phyloP scores from a whole-genome alignment of 345 rosid species.

The Syzygium oleosum region DNA sequence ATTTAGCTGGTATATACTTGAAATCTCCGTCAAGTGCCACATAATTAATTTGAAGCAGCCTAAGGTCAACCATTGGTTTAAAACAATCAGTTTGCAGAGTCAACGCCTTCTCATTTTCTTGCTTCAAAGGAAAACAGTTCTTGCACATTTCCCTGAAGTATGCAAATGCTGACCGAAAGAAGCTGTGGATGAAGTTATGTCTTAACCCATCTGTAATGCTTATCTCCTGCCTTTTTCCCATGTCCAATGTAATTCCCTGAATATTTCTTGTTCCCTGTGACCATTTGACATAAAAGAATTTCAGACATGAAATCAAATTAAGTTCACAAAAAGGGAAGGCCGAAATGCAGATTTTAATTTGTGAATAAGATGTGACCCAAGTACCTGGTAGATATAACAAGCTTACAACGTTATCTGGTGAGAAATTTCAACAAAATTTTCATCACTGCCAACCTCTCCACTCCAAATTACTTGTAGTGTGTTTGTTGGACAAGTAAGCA shows the following conservation, averaged over 20 bases:
- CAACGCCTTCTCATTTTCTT: slow-evolving; percentile 7
- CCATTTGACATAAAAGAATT: not conserved
- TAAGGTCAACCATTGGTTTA: slow-evolving; percentile 35
- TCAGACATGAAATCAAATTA: not conserved
- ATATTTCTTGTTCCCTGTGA: slow-evolving; percentile 33
- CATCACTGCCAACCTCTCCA: too few species aligned
- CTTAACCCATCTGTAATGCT: not conserved
- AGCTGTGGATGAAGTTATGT: not conserved
- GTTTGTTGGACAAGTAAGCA: too few species aligned
- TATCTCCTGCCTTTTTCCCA: slow-evolving; percentile 4
- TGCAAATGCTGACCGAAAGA: slow-evolving; percentile 1
- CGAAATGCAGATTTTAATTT: not conserved
- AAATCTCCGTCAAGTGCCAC: slow-evolving; percentile 40
- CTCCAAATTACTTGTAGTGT: too few species aligned
- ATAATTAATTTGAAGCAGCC: slow-evolving; percentile 57
- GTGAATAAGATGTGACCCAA: not conserved
- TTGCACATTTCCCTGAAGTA: slow-evolving; percentile 8
- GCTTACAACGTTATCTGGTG: not conserved
- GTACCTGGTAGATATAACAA: not conserved
- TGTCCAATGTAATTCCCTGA: slow-evolving; percentile 39
- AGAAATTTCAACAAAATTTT: too few species aligned
- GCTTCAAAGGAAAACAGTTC: not conserved
- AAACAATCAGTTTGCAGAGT: slow-evolving; percentile 27
- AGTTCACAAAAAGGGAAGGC: not conserved
- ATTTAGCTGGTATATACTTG: slow-evolving; percentile 32